Conservation (phyloP, 108 stramenopile species). For the Schizochytrium sp. region DNA sequence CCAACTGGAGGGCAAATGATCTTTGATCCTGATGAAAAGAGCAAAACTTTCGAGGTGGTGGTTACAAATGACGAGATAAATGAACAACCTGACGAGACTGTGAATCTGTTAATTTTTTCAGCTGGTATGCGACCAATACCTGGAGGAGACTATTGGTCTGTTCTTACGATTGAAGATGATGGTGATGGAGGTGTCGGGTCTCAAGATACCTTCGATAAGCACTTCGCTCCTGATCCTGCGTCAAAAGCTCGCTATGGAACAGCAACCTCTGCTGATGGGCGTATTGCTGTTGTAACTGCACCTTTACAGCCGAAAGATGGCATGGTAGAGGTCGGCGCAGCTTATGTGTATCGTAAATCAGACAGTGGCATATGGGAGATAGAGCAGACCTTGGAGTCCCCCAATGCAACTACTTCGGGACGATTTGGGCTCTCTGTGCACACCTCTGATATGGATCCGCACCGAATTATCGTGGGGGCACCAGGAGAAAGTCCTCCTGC, state of each 20-base stretch:
- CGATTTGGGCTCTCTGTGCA: slow-evolving; percentile 43
- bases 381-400: background rate
- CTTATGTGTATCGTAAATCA: slow-evolving; percentile 27
- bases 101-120: slow-evolving; percentile 74
- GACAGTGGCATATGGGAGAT: slow-evolving; percentile 26
- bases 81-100: slow-evolving; percentile 79
- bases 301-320: background rate
- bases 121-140: slow-evolving; percentile 82
- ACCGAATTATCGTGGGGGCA: slow-evolving; percentile 38
- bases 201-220: slow-evolving; percentile 57
- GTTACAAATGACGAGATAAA: slow-evolving; percentile 80
- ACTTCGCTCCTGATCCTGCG: slow-evolving; percentile 4
- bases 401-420: background rate
- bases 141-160: slow-evolving; percentile 75
- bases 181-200: slow-evolving; percentile 70
- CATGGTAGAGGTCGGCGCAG: slow-evolving; percentile 17
- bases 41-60: slow-evolving; percentile 38
- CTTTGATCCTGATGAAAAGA: background rate
- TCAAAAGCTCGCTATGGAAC: slow-evolving; percentile 12
- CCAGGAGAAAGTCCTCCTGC: slow-evolving; percentile 42
- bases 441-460: background rate
- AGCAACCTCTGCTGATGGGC: background rate
- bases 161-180: slow-evolving; percentile 77
- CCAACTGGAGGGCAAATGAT: background rate
- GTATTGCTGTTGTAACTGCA: slow-evolving; percentile 28